phyloP scores from a whole-genome alignment of 1,284 basidiomycete species.

The Ceraceosorus bombacis region DNA sequence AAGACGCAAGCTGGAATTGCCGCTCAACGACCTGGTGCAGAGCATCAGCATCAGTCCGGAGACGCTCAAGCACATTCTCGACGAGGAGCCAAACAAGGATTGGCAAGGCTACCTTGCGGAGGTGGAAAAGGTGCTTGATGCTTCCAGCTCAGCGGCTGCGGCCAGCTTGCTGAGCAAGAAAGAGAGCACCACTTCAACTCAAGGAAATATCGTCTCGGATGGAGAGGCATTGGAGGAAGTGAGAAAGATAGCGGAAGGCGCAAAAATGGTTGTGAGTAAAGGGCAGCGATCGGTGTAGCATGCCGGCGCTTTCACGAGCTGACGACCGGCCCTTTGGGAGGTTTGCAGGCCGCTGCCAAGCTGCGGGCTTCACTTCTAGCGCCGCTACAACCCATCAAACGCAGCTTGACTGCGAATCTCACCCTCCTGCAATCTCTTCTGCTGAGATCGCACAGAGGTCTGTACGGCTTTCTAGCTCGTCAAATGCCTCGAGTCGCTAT shows the following conservation, averaged over 20 bases:
- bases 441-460: slow-evolving; percentile 60
- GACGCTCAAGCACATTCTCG: slow-evolving; percentile 70
- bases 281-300: too few relatives aligned
- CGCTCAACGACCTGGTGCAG: slow-evolving; percentile 68
- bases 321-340: too few relatives aligned
- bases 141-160: slow-evolving; percentile 23
- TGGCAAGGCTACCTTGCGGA: slow-evolving; percentile 75
- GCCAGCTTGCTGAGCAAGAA: not conserved
- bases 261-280: too few relatives aligned
- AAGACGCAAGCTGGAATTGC: slow-evolving; percentile 74
- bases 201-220: too few relatives aligned
- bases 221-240: too few relatives aligned
- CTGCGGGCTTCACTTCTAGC: slow-evolving; percentile 78
- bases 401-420: slow-evolving; percentile 81
- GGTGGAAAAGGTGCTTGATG: slow-evolving; percentile 67
- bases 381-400: slow-evolving; percentile 71
- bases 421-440: slow-evolving; percentile 83
- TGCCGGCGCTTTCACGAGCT: too few relatives aligned
- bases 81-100: slow-evolving; percentile 59
- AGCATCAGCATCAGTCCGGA: slow-evolving; percentile 76
- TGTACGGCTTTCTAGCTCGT: slow-evolving; percentile 77
- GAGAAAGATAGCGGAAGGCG: too few relatives aligned
- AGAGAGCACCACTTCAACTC: slow-evolving; percentile 4
- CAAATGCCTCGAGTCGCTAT: slow-evolving; percentile 73
- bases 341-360: slow-evolving; percentile 68